Evolutionary conservation across 176 grass and related monocot genomes (phyloP).

Genomic region (Pontederia crassipes): DNA sequence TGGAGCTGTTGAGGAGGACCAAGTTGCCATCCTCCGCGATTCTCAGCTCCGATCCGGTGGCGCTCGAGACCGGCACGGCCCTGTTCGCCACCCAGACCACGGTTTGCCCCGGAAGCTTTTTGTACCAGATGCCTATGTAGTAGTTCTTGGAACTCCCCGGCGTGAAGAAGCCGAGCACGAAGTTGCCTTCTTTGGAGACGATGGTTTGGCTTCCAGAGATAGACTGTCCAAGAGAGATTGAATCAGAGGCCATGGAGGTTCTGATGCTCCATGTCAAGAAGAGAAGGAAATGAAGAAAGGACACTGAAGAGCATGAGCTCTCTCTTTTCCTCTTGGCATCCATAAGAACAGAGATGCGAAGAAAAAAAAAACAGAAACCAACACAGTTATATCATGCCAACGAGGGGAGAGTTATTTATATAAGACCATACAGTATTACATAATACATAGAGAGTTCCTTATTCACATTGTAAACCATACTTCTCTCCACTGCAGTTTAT

Average conservation of each 20-base stretch:
- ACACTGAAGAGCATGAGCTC: neutral
- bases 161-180: slow-evolving; percentile 29
- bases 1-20: slow-evolving; percentile 14
- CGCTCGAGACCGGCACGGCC: slow-evolving; percentile 18
- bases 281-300: slow-evolving; percentile 4
- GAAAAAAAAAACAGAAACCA: too few relatives aligned
- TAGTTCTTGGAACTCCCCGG: slow-evolving; percentile 24
- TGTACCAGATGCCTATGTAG: slow-evolving; percentile 57
- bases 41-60: slow-evolving; percentile 25
- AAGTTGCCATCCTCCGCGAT: slow-evolving; percentile 32
- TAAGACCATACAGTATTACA: too few relatives aligned
- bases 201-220: slow-evolving; percentile 17
- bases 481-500: too few relatives aligned
- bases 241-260: slow-evolving; percentile 10
- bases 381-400: too few relatives aligned
- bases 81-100: slow-evolving; percentile 44
- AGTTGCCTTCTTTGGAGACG: slow-evolving; percentile 21
- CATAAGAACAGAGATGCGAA: too few relatives aligned
- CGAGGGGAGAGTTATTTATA: too few relatives aligned
- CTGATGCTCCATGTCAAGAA: slow-evolving; percentile 2
- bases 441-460: too few relatives aligned
- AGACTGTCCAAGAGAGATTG: slow-evolving; percentile 13
- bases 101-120: slow-evolving; percentile 15
- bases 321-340: too few relatives aligned
- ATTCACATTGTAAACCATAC: too few relatives aligned